Evolutionary conservation across 495 filamentous ascomycete genomes (phyloP), one percentile per base, ranked within the genome.

Genomic region (Lasiosphaeria hispida): DNA sequence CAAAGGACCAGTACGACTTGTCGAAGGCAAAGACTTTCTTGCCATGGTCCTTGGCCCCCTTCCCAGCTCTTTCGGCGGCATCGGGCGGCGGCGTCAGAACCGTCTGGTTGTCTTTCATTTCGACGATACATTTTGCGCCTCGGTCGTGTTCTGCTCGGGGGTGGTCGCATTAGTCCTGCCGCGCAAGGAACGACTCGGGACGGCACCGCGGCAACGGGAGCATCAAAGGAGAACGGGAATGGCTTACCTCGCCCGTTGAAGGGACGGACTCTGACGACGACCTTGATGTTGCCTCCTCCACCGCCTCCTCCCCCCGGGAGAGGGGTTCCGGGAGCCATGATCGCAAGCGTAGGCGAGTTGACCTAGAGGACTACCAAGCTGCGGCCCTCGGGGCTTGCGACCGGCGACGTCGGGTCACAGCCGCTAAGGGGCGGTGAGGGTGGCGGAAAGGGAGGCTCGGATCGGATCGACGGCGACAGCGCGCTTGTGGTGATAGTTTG

Each of bases 281-380:
- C 94, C 88, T 97, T 99, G 73, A 99, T 99, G 71, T 99, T 99
- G 74, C 94, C 94, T 75, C 94, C 94, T 72, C 89, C 92, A 55
- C 87, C 59, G 13, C 51, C 58, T 13, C 58, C 54, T 33, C 54
- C 59, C 53, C 66, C 65, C 15, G 60, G 45, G 56, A 65, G 58
- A 48, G 54, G 48, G 49, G 58, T 88, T 58, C 77, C 82, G 71
- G 87, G 83, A 75, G 87, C 82, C 88, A 91, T 92, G 72, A 56
- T 69, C 15, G 61, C 58, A 39, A 53, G 49, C 34, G 39, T 14
- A 10, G 43, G 42, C 18, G 11, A 34, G 38, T 36, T 17, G 15
- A 15, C 13, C 15, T 41, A 15, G 34, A 38, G 53, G 53, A 33
- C 53, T 48, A 43, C 51, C 38, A 36, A n/a, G 51, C 14, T 19